A percentile compares a stretch with the other conserved stretches of the same genome.
These are phyloP conservation scores for Suillus spraguei DNA, from an alignment of 768 basidiomycete species.

Conservation along the genomic window DNA sequence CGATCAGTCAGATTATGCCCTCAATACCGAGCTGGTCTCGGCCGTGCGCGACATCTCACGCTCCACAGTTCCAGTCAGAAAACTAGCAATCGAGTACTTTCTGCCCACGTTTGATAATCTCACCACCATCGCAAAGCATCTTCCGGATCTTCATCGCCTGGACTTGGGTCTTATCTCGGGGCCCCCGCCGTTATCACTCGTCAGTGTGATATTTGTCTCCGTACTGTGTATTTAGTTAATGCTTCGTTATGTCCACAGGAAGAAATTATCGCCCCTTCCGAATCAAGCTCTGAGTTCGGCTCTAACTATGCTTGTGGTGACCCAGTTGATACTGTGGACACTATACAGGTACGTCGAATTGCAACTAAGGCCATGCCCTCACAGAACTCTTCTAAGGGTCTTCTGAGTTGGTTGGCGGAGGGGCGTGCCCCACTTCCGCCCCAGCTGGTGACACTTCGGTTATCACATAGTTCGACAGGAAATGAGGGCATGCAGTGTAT, in stretches of 20 bases:
- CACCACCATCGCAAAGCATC: neutral
- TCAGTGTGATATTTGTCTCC: neutral
- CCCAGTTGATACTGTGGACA: neutral
- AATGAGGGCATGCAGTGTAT: neutral
- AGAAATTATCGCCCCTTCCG: neutral
- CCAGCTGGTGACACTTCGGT: neutral
- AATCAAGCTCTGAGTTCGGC: neutral
- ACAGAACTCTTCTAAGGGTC: neutral
- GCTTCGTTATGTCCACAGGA: neutral
- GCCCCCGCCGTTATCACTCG: neutral
- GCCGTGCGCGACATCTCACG: neutral
- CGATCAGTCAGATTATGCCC: neutral
- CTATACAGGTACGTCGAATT: neutral
- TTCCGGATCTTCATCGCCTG: conserved; percentile 2
- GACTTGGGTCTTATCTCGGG: neutral
- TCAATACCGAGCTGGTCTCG: neutral
- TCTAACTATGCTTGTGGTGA: too few species aligned
- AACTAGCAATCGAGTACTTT: neutral
- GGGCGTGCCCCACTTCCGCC: conserved; percentile 5
- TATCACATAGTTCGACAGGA: neutral
- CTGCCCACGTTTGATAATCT: neutral
- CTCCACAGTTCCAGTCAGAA: conserved; percentile 3
- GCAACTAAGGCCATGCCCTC: neutral
- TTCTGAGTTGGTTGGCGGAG: neutral
- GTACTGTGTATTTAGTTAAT: neutral